These are phyloP conservation scores for Quercus suber DNA, from an alignment of 306 rosid genomes.

Conservation along the genomic window DNA sequence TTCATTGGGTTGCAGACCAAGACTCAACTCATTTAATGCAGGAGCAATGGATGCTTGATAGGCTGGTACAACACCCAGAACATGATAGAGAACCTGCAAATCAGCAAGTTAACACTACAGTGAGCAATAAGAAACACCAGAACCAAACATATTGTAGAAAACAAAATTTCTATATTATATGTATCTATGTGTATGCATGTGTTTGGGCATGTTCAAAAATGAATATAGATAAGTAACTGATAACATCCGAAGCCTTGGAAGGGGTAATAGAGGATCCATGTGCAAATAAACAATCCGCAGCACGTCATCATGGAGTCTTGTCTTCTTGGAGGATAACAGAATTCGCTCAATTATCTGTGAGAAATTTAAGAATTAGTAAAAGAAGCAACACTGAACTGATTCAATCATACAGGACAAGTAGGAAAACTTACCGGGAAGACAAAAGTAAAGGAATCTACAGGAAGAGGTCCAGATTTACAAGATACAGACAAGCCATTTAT, in stretches of 20 bases:
- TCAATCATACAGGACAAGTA: constrained; percentile 11
- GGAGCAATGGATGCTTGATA: constrained; percentile 81
- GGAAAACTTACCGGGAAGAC: constrained; percentile 80
- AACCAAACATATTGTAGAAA: neutral
- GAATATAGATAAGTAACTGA: constrained; percentile 48
- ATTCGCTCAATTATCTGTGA: constrained; percentile 86
- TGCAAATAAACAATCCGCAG: constrained; percentile 82
- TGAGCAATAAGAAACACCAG: constrained; percentile 10
- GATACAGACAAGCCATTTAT: constrained; percentile 71
- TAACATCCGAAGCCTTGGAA: constrained; percentile 90
- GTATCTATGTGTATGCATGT: neutral
- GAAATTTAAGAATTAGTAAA: constrained; percentile 26
- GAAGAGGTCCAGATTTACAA: constrained; percentile 91
- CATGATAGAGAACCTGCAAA: constrained; percentile 86
- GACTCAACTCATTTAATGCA: constrained; percentile 90
- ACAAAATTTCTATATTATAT: too few species aligned
- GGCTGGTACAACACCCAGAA: constrained; percentile 78
- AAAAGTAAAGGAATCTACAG: constrained; percentile 93
- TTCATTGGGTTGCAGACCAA: constrained; percentile 82
- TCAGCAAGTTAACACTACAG: constrained; percentile 17
- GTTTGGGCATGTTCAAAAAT: neutral
- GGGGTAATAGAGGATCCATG: constrained; percentile 90
- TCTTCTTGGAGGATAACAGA: constrained; percentile 83
- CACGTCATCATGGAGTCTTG: constrained; percentile 77
- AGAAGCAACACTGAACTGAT: constrained; percentile 16